Conservation (phyloP, 306 rosid species). For the Quercus ilex region DNA sequence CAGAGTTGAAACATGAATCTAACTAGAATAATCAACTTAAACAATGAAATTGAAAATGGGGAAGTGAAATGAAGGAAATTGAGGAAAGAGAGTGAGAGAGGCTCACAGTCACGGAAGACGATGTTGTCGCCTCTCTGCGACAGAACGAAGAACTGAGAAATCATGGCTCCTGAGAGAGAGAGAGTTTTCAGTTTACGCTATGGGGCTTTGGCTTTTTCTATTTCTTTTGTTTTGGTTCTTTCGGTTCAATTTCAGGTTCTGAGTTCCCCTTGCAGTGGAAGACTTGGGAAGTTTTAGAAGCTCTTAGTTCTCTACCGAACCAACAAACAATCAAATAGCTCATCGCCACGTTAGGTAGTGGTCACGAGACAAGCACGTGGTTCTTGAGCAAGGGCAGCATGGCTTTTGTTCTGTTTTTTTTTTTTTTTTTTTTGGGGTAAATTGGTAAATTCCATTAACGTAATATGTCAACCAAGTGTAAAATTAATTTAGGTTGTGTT, state of each 20-base stretch:
- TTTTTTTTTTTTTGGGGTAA: too few species aligned
- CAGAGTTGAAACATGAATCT: background rate
- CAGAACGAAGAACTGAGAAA: constrained; percentile 91
- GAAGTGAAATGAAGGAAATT: background rate
- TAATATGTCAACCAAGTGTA: accelerated
- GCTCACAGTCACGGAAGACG: constrained; percentile 88
- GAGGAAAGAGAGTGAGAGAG: background rate
- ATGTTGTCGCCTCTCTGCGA: constrained; percentile 91
- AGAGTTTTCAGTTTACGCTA: too few species aligned
- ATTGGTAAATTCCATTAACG: too few species aligned
- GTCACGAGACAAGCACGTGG: constrained; percentile 23
- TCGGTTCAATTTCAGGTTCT: background rate
- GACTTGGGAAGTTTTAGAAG: background rate
- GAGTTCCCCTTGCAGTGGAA: background rate
- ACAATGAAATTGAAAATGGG: background rate
- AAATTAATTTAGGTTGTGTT: too few species aligned
- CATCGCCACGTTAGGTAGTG: constrained; percentile 15
- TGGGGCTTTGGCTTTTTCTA: background rate
- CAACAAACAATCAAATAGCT: background rate
- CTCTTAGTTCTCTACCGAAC: background rate
- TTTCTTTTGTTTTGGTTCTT: background rate
- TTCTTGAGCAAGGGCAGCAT: too few species aligned
- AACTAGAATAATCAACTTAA: background rate
- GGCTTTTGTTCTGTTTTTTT: too few species aligned
- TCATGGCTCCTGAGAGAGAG: constrained; percentile 35